phyloP scores from a whole-genome alignment of 371 early-diverging fungal species.

The Nematocida parisii region DNA sequence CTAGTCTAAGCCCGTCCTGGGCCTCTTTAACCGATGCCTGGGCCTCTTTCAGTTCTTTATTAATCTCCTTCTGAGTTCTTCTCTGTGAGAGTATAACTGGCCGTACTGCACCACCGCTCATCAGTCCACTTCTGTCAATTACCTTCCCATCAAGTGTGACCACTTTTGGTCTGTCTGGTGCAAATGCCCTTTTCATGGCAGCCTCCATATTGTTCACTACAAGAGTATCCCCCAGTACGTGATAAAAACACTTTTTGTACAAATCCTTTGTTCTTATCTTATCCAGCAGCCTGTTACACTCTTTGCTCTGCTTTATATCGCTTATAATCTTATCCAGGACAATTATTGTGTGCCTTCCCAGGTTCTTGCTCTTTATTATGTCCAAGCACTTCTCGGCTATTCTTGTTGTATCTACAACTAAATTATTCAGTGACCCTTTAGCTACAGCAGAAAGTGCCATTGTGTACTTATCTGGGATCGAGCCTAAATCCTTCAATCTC shows the following conservation, averaged over 20 bases:
- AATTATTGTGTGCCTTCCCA: conserved; percentile 85
- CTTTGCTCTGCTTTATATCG: conserved; percentile 67
- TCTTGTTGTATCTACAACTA: conserved; percentile 88
- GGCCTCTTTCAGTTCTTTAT: conserved; percentile 71
- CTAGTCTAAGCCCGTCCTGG: conserved; percentile 11
- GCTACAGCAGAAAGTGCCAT: conserved; percentile 90
- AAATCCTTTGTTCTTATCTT: conserved; percentile 76
- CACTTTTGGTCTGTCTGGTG: conserved; percentile 76
- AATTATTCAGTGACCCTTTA: conserved; percentile 76
- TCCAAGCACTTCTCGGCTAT: conserved; percentile 86
- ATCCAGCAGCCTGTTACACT: conserved; percentile 77
- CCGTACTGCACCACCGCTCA: conserved; percentile 71
- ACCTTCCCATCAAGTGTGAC: conserved; percentile 91
- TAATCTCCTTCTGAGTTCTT: conserved; percentile 71
- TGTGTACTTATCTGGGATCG: conserved; percentile 86
- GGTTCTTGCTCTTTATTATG: conserved; percentile 77
- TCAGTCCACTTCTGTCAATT: conserved; percentile 89
- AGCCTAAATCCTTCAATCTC: conserved; percentile 87
- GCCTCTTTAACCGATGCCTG: conserved; percentile 42
- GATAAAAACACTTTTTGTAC: conserved; percentile 82
- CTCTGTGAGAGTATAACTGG: conserved; percentile 62
- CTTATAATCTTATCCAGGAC: conserved; percentile 73
- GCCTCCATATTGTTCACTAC: conserved; percentile 81
- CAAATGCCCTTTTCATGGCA: conserved; percentile 85
- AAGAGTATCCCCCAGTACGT: conserved; percentile 82